phyloP scores from a whole-genome alignment of 495 filamentous ascomycete genomes.

The Penicillium cosmopolitanum region DNA sequence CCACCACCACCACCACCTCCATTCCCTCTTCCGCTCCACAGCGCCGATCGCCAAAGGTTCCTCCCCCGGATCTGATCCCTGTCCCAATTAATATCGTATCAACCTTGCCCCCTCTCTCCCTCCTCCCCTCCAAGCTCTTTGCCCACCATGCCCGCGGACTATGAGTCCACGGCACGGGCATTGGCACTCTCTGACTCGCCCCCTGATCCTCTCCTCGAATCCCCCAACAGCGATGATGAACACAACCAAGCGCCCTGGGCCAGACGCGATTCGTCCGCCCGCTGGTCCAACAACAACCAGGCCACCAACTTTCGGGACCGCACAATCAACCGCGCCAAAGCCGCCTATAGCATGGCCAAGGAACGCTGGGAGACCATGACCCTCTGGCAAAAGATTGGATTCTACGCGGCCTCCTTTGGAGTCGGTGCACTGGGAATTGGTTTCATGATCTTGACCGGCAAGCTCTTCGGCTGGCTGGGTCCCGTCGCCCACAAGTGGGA shows the following conservation, averaged over 20 bases:
- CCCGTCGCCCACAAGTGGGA: constrained; percentile 77
- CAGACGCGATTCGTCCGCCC: constrained; percentile 38
- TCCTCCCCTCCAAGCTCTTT: constrained; percentile 10
- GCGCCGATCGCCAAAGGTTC: constrained; percentile 16
- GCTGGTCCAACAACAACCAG: constrained; percentile 25
- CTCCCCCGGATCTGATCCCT: constrained; percentile 8
- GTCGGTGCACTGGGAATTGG: constrained; percentile 59
- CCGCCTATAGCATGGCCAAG: constrained; percentile 26
- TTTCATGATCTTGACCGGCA: constrained; percentile 74
- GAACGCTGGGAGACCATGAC: constrained; percentile 59
- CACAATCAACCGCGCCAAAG: constrained; percentile 45
- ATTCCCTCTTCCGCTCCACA: constrained; percentile 8
- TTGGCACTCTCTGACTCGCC: constrained; percentile 64
- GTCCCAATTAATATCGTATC: constrained; percentile 2
- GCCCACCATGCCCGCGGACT: constrained; percentile 57
- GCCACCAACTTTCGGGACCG: constrained; percentile 45
- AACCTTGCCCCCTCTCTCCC: neutral
- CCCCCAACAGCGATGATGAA: constrained; percentile 32
- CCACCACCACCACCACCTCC: neutral
- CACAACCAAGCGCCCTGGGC: constrained; percentile 49
- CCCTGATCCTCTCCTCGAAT: constrained; percentile 39
- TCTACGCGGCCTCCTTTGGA: constrained; percentile 52
- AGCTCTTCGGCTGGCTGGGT: constrained; percentile 71
- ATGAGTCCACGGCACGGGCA: constrained; percentile 65
- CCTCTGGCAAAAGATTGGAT: constrained; percentile 62